A percentile compares a stretch with the other conserved stretches of the same genome.
Evolutionary conservation across 495 filamentous ascomycete species (phyloP).

Genomic region (Mycothermus thermophilus): DNA sequence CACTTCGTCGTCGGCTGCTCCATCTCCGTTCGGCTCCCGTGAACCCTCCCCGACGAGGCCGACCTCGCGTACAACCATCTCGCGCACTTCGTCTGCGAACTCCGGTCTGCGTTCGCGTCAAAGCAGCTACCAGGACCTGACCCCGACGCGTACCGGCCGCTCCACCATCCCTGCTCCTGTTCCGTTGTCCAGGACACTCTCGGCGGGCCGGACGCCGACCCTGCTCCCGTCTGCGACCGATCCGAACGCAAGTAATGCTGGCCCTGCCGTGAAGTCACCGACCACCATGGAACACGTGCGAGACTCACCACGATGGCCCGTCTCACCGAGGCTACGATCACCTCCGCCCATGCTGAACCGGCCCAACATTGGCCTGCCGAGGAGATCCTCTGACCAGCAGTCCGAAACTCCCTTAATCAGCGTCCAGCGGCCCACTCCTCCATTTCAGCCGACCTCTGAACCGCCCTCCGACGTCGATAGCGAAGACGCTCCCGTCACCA

Average conservation of each 20-base stretch:
- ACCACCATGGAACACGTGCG: conserved; percentile 38
- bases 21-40: conserved; percentile 35
- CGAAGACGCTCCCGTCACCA: conserved; percentile 38
- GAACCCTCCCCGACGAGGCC: conserved; percentile 37
- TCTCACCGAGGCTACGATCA: conserved; percentile 52
- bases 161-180: conserved; percentile 42
- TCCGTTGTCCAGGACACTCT: conserved; percentile 46
- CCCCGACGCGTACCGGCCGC: conserved; percentile 45
- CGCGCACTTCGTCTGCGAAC: conserved; percentile 18
- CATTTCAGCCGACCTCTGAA: conserved; percentile 24
- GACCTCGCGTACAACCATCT: conserved; percentile 14
- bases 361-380: conserved; percentile 28
- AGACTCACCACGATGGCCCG: conserved; percentile 49
- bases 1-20: conserved; percentile 33
- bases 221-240: conserved; percentile 44
- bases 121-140: conserved; percentile 52
- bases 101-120: conserved; percentile 47
- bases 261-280: conserved; percentile 49
- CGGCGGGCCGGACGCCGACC: conserved; percentile 45
- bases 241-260: conserved; percentile 30
- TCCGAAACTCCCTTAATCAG: conserved; percentile 38
- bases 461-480: conserved; percentile 33
- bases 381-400: conserved; percentile 27
- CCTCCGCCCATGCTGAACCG: conserved; percentile 45
- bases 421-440: conserved; percentile 39